Evolutionary conservation across 805 yeast genomes (phyloP).

Genomic region (Grigorovia jiainica): DNA sequence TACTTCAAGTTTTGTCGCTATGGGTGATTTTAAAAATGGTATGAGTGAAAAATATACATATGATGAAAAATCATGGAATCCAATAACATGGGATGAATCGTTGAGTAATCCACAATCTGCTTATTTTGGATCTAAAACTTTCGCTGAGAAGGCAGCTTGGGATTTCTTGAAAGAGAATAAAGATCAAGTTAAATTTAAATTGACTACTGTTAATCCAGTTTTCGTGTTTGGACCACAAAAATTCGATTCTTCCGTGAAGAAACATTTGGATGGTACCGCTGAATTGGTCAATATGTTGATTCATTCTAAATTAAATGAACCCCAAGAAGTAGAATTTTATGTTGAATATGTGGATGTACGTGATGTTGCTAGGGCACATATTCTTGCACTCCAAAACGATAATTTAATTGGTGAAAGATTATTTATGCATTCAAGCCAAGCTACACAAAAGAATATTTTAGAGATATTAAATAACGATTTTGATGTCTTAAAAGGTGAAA

Average conservation of each 20-base stretch:
- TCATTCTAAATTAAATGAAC: slow-evolving; percentile 13
- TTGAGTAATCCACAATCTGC: slow-evolving; percentile 16
- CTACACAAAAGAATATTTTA: slow-evolving; percentile 22
- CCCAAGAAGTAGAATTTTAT: background rate
- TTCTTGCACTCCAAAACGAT: slow-evolving; percentile 36
- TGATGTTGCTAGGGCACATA: slow-evolving; percentile 53
- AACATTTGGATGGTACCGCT: slow-evolving; percentile 42
- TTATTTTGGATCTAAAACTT: slow-evolving; percentile 36
- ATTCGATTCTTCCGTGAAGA: slow-evolving; percentile 26
- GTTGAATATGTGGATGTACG: slow-evolving; percentile 42
- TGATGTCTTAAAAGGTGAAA: slow-evolving; percentile 36
- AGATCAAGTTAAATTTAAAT: slow-evolving; percentile 32
- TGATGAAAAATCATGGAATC: slow-evolving; percentile 32
- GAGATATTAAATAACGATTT: slow-evolving; percentile 29
- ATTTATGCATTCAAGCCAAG: slow-evolving; percentile 16
- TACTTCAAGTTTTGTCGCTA: slow-evolving; percentile 50
- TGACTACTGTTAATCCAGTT: slow-evolving; percentile 36
- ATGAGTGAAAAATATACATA: background rate
- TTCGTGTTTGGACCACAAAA: slow-evolving; percentile 45
- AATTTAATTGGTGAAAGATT: slow-evolving; percentile 29
- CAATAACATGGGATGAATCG: slow-evolving; percentile 24
- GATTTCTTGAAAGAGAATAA: slow-evolving; percentile 34
- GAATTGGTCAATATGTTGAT: slow-evolving; percentile 25
- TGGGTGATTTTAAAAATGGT: slow-evolving; percentile 22
- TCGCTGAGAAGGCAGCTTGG: slow-evolving; percentile 53